Evolutionary conservation across 2,329 filamentous ascomycete genomes (phyloP), one percentile per base, ranked within the genome.

Genomic region (Aspergillus neotritici): DNA sequence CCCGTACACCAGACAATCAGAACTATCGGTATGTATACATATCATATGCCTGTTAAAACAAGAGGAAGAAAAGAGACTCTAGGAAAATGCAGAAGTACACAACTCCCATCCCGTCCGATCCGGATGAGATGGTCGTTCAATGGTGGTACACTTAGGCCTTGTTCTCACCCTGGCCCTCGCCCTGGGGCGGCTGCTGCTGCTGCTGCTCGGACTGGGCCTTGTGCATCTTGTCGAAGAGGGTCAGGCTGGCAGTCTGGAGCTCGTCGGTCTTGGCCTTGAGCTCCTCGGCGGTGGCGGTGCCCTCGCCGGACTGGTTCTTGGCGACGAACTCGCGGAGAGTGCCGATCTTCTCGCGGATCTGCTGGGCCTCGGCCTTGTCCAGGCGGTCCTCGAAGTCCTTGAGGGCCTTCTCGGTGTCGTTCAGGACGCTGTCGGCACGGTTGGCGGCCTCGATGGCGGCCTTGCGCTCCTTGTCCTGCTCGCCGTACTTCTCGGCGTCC

Each of bases 171-270:
- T 66, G 63, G 55, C 56, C 56, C 56, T 61, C 63, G 48, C 53
- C 78, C 62, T 60, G 71, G 69, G 71, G 72, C 64, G 52, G 43
- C 65, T 71, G 59, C 62, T 78, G 71, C 65, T 79, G 70, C 63
- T 75, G 69, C 58, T 76, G 76, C 75, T 90, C 86, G 57, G 73
- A 69, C 60, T 87, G 84, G 57, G 91, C 88, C 80, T 94, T 94
- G 86, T 98, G 91, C 87, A 98, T 95, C 86, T 97, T 96, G 78
- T 97, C 93, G 71, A 98, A 97, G 64, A 97, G 83, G 75, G 87
- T 94, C 74, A 98, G 78, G 72, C 86, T 91, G 57, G 91, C 87
- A 69, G 86, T 87, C 77, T 97, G 93, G 66, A 98, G 86, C 73
- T 96, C 91, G 57, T 97, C 93, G 62, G 87, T 94, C 87, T 96